phyloP scores from a whole-genome alignment of 179 eudicot genomes.

The Sideroxylon spinosum region DNA sequence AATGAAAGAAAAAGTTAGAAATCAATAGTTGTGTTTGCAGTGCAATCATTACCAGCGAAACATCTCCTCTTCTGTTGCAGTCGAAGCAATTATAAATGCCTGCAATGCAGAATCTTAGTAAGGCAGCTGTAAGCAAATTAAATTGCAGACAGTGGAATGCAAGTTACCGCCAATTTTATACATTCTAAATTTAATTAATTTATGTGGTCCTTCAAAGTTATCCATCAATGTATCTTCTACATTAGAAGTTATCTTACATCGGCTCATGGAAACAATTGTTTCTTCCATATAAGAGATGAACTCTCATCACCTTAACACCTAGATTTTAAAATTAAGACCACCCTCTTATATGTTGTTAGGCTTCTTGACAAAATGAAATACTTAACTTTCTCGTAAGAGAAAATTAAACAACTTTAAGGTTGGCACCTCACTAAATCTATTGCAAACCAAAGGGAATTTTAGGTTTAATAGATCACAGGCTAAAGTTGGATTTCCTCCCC shows the following conservation, averaged over 20 bases:
- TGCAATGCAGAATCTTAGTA: slow-evolving; percentile 21
- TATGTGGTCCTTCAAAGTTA: not conserved
- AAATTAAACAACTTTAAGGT: too few relatives aligned
- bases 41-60: slow-evolving; percentile 44
- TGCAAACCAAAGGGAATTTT: too few relatives aligned
- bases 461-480: too few relatives aligned
- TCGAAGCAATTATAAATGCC: slow-evolving; percentile 88
- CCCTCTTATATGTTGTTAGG: too few relatives aligned
- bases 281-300: too few relatives aligned
- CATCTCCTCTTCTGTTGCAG: slow-evolving; percentile 80
- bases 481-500: too few relatives aligned
- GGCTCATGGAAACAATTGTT: too few relatives aligned
- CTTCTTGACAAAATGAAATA: too few relatives aligned
- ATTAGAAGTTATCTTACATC: not conserved
- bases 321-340: not conserved
- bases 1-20: not conserved
- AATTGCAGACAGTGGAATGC: not conserved
- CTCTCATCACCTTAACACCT: too few relatives aligned
- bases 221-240: not conserved
- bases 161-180: not conserved
- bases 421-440: too few relatives aligned
- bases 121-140: not conserved
- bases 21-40: not conserved
- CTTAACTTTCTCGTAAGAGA: too few relatives aligned
- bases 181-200: not conserved